These are phyloP conservation scores for Hanseniaspora osmophila DNA, from an alignment of 805 yeast genomes.

Conservation along the genomic window DNA sequence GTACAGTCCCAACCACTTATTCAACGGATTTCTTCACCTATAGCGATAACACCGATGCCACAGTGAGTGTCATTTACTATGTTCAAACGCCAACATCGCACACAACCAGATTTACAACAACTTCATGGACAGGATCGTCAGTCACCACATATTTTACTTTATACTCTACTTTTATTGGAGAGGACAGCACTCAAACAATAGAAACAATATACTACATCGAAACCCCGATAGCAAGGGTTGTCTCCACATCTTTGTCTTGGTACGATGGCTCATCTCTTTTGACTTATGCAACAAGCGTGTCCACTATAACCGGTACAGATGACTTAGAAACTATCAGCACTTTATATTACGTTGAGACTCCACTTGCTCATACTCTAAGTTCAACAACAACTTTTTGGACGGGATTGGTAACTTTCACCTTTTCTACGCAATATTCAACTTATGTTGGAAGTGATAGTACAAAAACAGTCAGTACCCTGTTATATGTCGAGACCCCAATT, in stretches of 20 bases:
- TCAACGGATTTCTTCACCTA: too few relatives aligned
- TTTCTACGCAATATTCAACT: too few relatives aligned
- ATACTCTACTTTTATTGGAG: not conserved
- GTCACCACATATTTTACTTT: not conserved
- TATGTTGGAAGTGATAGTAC: too few relatives aligned
- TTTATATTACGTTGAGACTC: conserved; percentile 6
- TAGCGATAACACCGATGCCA: too few relatives aligned
- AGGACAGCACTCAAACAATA: not conserved
- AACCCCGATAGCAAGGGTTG: conserved; percentile 6
- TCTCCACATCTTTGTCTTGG: not conserved
- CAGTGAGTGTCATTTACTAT: not conserved
- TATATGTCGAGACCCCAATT: too few relatives aligned
- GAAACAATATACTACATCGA: conserved; percentile 8
- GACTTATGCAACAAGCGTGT: not conserved
- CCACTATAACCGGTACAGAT: conserved; percentile 6
- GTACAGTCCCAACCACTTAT: too few relatives aligned
- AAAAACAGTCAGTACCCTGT: too few relatives aligned
- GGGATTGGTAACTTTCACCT: not conserved
- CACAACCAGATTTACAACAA: not conserved
- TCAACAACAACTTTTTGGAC: too few relatives aligned
- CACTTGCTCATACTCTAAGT: not conserved
- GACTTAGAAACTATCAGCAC: conserved; percentile 5
- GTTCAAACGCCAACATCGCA: conserved; percentile 4
- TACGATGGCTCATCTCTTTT: not conserved
- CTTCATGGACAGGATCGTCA: conserved; percentile 1